phyloP scores from a whole-genome alignment of 148 eudicot species.

The Polygonum aviculare region DNA sequence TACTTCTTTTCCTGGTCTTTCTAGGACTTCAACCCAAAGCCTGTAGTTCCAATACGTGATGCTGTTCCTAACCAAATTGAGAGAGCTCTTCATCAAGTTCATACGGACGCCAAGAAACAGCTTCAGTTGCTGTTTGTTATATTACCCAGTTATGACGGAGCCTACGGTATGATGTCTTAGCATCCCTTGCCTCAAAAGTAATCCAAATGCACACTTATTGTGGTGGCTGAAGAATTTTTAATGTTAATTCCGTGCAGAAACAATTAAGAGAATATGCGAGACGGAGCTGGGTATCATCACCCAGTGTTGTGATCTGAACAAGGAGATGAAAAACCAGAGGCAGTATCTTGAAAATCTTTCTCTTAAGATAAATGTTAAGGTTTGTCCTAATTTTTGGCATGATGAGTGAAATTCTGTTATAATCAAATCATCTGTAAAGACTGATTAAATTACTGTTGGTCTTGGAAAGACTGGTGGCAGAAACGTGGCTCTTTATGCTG shows the following conservation, averaged over 20 bases:
- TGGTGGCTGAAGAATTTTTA: neutral
- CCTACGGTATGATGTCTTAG: conserved; percentile 3
- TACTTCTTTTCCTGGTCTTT: neutral
- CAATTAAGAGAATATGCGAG: conserved; percentile 65
- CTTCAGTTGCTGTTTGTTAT: conserved; percentile 7
- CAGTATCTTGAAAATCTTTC: conserved; percentile 81
- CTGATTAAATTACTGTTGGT: neutral
- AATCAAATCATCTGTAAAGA: neutral
- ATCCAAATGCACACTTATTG: no score
- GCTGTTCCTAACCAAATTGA: neutral
- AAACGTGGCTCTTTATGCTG: conserved; percentile 38
- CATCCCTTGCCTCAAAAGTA: neutral
- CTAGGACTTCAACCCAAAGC: neutral
- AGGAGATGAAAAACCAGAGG: conserved; percentile 20
- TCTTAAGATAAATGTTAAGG: conserved; percentile 85
- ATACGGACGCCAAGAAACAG: neutral
- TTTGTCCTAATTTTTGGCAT: conserved; percentile 11
- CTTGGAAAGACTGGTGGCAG: conserved; percentile 73
- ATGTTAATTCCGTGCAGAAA: conserved; percentile 27
- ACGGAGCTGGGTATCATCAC: conserved; percentile 81
- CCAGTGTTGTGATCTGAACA: conserved; percentile 65
- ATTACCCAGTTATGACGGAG: neutral
- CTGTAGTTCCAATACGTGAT: conserved; percentile 2
- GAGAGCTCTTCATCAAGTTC: neutral
- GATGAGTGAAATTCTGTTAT: neutral